phyloP scores from a whole-genome alignment of 148 eudicot genomes.

The Arctostaphylos glauca region DNA sequence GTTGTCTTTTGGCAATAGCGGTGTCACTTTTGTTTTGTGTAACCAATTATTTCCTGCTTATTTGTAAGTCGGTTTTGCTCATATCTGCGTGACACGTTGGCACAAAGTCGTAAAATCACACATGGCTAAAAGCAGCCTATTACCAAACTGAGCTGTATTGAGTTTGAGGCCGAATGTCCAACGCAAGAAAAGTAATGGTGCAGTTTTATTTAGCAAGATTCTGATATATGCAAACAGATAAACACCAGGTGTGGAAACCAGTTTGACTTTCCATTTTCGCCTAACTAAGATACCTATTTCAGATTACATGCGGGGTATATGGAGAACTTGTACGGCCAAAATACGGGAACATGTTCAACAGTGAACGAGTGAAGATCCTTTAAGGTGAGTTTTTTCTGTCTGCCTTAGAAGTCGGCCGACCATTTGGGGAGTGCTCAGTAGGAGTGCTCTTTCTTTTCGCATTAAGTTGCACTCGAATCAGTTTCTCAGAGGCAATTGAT shows the following conservation, averaged over 20 bases:
- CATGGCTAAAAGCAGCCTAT: background rate
- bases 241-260: background rate
- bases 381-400: slow-evolving; percentile 20
- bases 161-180: background rate
- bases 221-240: background rate
- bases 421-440: slow-evolving; percentile 55
- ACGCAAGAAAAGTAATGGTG: background rate
- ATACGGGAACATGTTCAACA: background rate
- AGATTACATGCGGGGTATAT: background rate
- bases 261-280: background rate
- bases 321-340: background rate
- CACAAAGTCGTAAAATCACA: background rate
- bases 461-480: slow-evolving; percentile 44
- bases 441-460: slow-evolving; percentile 44
- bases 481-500: slow-evolving; percentile 45
- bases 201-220: slow-evolving; percentile 10
- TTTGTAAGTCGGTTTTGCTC: background rate
- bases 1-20: background rate
- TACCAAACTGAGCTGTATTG: background rate
- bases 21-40: background rate
- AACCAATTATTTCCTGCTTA: background rate
- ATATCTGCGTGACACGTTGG: background rate
- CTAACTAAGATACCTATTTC: background rate
- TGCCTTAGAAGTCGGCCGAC: slow-evolving; percentile 48
- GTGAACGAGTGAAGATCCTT: background rate